A percentile compares a stretch with the other conserved stretches of the same genome.
phyloP scores from a whole-genome alignment of 106 monocot species.

The Dendrobium catenatum region DNA sequence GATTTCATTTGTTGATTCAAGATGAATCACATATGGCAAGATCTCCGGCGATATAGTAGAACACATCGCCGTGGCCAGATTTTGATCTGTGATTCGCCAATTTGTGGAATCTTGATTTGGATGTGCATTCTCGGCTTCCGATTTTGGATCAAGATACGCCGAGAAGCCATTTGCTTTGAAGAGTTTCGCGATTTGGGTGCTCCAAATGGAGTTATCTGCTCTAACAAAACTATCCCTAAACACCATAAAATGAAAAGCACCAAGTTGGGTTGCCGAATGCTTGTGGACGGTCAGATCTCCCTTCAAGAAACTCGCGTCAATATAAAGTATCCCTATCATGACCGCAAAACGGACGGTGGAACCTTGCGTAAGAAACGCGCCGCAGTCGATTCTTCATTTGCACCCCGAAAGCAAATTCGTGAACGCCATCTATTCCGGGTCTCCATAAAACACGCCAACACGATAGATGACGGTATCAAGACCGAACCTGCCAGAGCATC shows the following conservation, averaged over 20 bases:
- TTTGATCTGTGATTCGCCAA: too few relatives aligned
- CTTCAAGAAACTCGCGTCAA: neutral
- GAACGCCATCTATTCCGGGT: neutral
- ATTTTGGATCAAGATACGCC: too few relatives aligned
- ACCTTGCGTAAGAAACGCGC: neutral
- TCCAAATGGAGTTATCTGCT: too few relatives aligned
- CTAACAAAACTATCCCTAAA: neutral
- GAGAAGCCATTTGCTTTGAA: too few relatives aligned
- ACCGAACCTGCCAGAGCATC: neutral
- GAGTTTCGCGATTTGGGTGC: too few relatives aligned
- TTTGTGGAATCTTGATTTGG: too few relatives aligned
- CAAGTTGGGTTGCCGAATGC: neutral
- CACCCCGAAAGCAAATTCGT: neutral
- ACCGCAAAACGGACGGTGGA: neutral
- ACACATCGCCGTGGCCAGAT: too few relatives aligned
- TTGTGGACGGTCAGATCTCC: neutral
- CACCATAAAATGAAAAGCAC: neutral
- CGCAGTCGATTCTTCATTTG: neutral
- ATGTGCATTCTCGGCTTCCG: too few relatives aligned
- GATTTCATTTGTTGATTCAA: too few relatives aligned
- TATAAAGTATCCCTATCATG: neutral
- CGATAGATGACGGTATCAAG: neutral
- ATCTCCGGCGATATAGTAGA: too few relatives aligned
- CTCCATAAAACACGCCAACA: neutral
- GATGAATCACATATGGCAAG: too few relatives aligned